A percentile compares a stretch with the other conserved stretches of the same genome.
Evolutionary conservation across 2,329 filamentous ascomycete species (phyloP).

Genomic region (Ophiostoma himal-ulmi): DNA sequence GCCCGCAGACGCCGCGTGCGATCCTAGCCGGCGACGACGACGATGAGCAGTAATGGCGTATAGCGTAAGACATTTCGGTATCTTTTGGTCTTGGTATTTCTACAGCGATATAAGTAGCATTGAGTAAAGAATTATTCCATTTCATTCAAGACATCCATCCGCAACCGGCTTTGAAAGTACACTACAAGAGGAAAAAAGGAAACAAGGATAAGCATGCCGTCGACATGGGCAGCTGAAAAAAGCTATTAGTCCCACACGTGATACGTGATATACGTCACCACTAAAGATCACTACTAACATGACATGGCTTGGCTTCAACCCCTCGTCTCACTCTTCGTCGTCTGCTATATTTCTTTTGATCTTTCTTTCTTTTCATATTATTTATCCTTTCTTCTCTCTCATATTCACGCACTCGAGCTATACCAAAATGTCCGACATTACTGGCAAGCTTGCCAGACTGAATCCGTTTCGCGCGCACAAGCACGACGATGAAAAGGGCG

Average conservation of each 20-base stretch:
- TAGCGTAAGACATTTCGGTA: neutral
- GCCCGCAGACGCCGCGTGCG: slow-evolving; percentile 7
- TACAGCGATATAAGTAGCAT: neutral
- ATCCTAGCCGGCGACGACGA: slow-evolving; percentile 1
- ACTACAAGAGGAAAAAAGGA: neutral
- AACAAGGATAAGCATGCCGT: neutral
- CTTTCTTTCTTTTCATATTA: neutral
- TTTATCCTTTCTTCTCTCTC: neutral
- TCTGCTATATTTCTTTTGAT: neutral
- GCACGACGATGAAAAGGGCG: slow-evolving; percentile 7
- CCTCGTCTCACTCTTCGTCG: slow-evolving; percentile 1
- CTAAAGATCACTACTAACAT: slow-evolving; percentile 8
- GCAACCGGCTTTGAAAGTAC: too few species aligned
- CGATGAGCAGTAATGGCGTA: neutral
- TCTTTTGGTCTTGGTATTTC: too few species aligned
- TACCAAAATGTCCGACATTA: neutral
- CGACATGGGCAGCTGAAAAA: too few species aligned
- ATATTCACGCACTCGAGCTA: too few species aligned
- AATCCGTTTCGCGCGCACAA: slow-evolving; percentile 1
- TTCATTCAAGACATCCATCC: neutral
- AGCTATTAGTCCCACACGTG: neutral
- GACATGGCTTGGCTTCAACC: slow-evolving; percentile 5
- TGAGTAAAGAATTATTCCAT: neutral
- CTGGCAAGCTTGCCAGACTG: neutral
- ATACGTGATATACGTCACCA: neutral